Percentiles rank a stretch among this genome's conserved stretches.
Evolutionary conservation across 768 basidiomycete genomes (phyloP).

Genomic region (Nevesoporus exiguus): DNA sequence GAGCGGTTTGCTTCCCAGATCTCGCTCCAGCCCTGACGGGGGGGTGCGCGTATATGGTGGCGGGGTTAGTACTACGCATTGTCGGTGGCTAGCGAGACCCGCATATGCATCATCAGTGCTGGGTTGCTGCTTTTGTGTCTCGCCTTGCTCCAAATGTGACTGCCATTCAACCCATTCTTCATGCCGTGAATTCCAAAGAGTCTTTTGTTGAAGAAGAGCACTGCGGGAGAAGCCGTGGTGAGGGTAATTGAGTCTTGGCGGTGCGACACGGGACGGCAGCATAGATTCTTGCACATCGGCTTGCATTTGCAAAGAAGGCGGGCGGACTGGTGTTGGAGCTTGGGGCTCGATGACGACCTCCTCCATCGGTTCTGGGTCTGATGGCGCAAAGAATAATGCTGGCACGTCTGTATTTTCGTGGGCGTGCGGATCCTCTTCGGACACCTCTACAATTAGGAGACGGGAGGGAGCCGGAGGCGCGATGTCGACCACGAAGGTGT

Average conservation of each 20-base stretch:
- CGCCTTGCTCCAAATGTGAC: constrained; percentile 10
- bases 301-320: constrained; percentile 4
- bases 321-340: constrained; percentile 25
- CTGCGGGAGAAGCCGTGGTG: constrained; percentile 65
- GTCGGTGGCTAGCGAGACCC: constrained; percentile 16
- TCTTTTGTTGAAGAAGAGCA: constrained; percentile 56
- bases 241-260: constrained; percentile 42
- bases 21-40: constrained; percentile 33
- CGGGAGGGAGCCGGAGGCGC: neutral
- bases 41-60: constrained; percentile 21
- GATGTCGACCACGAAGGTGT: constrained; percentile 1
- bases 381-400: constrained; percentile 11
- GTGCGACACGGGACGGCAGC: constrained; percentile 7
- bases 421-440: constrained; percentile 10
- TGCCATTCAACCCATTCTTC: constrained; percentile 47
- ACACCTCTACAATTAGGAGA: neutral
- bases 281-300: neutral
- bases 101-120: constrained; percentile 25
- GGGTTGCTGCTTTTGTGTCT: neutral
- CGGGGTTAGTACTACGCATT: neutral
- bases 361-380: constrained; percentile 10
- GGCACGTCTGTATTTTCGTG: constrained; percentile 10
- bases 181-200: constrained; percentile 57
- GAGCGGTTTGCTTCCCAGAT: constrained; percentile 11
- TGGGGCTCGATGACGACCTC: constrained; percentile 15